Evolutionary conservation across 352 stramenopile genomes (phyloP).

Genomic region (Phytophthora foliorum): DNA sequence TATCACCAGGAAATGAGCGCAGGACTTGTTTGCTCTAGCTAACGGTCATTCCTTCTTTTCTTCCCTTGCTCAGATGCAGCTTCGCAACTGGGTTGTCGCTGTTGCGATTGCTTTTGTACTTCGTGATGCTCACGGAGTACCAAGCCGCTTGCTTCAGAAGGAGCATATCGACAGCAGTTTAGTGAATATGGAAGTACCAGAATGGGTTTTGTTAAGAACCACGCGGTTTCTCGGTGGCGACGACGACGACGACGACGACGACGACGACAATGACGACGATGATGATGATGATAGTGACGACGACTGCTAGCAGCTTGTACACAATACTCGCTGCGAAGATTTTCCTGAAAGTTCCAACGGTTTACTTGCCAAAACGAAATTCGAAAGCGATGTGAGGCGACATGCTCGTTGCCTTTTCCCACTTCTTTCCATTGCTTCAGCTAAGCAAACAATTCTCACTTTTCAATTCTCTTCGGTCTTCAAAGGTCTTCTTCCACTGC

Average conservation of each 20-base stretch:
- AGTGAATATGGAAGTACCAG: not conserved
- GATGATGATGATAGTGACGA: not conserved
- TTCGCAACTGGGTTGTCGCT: not conserved
- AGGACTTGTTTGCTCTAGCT: not conserved
- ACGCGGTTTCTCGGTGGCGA: not conserved
- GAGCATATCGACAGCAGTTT: not conserved
- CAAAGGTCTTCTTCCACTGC: not conserved
- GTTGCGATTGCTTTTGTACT: not conserved
- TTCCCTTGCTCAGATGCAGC: conserved; percentile 1
- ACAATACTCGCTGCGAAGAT: not conserved
- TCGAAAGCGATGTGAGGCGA: not conserved
- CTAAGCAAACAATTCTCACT: not conserved
- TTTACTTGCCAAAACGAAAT: not conserved
- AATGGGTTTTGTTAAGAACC: not conserved
- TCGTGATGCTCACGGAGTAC: not conserved
- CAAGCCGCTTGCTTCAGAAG: not conserved
- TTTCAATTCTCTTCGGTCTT: not conserved
- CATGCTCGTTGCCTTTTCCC: not conserved
- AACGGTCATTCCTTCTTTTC: not conserved
- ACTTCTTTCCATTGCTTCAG: not conserved
- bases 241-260: not conserved
- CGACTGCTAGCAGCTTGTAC: not conserved
- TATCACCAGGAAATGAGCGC: not conserved
- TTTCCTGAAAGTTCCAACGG: not conserved
- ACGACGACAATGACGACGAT: not conserved